Base-by-base conservation (phyloP, 257 asterid species). In the Leonotis leonurus region DNA sequence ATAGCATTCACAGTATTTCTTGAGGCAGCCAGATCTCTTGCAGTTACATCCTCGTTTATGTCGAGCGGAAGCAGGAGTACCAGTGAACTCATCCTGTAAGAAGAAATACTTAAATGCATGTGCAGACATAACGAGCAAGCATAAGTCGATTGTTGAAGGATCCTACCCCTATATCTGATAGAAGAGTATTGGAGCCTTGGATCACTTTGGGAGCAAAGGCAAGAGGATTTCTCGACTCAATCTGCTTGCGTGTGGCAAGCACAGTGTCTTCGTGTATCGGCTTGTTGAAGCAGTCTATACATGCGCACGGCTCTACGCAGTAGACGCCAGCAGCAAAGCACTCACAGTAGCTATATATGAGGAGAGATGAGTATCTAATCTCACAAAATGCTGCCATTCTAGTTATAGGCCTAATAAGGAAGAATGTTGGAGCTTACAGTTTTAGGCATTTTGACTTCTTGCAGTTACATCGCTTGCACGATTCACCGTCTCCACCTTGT, bases 201-300 rank as follows among this genome's bases (percentile, higher is more conserved):
- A 84, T 81, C 62, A 84, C 92, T 81, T 85, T 85, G 9, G 89
- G 87, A 65, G 93, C 85, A 65, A 85, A 85, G 33, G 93, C 93
- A 64, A 82, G 89, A 21, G 93, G 93, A 55, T 85, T 82, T 67
- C 89, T 77, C 10, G 93, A 85, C 62, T 77, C 82, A 16, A 85
- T 82, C 74, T 82, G 93, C 62, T 82, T 82, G 49, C 93, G 79
- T 0, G 93, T 85, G 12, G 89, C 81, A 44, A 85, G 83, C 27
- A 85, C 93, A n/a, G 79, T 78, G 72, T 82, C 87, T 70, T 80
- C 93, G 30, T 85, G 80, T 24, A 73, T 25, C 8, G 89, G 93
- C 56, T 80, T 82, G 74, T 85, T 85, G 73, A 80, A 85, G 74
- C 93, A 85, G 62, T 80, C 87, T 16, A 77, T 46, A 61, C 93